phyloP scores from a whole-genome alignment of 2,329 filamentous ascomycete genomes.

The Stemphylium lycopersici region DNA sequence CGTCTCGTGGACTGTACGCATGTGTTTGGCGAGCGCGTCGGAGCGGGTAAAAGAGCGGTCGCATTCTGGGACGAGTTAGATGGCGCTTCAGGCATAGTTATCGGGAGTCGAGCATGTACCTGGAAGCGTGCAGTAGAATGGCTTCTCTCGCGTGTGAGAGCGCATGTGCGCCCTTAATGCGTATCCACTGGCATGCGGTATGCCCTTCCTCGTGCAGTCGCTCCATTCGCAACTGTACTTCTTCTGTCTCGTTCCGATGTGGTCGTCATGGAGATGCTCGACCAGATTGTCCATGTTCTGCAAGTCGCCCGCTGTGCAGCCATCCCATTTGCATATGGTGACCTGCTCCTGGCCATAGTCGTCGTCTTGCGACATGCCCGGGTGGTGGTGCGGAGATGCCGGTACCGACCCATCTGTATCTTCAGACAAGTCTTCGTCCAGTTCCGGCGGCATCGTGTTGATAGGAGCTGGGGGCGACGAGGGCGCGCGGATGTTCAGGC shows the following conservation, averaged over 20 bases:
- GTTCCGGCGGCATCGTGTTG: slow-evolving; percentile 25
- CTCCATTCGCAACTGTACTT: slow-evolving; percentile 99
- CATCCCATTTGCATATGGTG: slow-evolving; percentile 58
- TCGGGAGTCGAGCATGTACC: slow-evolving; percentile 62
- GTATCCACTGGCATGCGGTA: slow-evolving; percentile 93
- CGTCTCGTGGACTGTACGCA: slow-evolving; percentile 97
- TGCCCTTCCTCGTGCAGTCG: slow-evolving; percentile 84
- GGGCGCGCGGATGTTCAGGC: slow-evolving; percentile 44
- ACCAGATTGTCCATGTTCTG: slow-evolving; percentile 60
- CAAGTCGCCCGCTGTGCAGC: slow-evolving; percentile 56
- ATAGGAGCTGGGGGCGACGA: slow-evolving; percentile 39
- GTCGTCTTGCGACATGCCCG: slow-evolving; percentile 50
- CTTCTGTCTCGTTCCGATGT: slow-evolving; percentile 91
- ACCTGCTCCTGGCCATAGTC: slow-evolving; percentile 53
- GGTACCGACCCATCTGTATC: slow-evolving; percentile 83
- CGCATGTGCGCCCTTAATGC: slow-evolving; percentile 96
- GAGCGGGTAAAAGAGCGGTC: slow-evolving; percentile 96
- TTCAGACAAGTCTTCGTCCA: slow-evolving; percentile 75
- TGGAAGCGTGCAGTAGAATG: slow-evolving; percentile 93
- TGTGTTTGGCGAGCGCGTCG: slow-evolving; percentile 95
- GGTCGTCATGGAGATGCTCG: slow-evolving; percentile 74
- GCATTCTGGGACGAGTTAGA: slow-evolving; percentile 69
- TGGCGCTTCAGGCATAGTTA: not conserved
- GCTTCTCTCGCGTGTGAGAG: slow-evolving; percentile 97
- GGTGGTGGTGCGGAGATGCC: slow-evolving; percentile 56